Evolutionary conservation across 225 moss, liverwort and hornwort genomes (phyloP).

Genomic region (Rhytidiadelphus loreus): DNA sequence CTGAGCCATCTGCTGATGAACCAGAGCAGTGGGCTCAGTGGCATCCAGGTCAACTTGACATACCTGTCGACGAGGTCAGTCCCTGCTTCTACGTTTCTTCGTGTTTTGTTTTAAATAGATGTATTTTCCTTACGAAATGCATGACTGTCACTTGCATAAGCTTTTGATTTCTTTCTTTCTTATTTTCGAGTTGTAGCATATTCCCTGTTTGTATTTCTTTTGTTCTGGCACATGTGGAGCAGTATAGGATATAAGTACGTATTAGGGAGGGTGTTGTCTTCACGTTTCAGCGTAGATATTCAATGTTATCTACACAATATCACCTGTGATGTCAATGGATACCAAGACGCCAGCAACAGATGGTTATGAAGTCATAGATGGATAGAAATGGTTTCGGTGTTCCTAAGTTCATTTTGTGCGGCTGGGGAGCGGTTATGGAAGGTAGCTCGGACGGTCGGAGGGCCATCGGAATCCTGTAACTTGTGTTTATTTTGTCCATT

Average conservation of each 20-base stretch:
- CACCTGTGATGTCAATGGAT: not conserved
- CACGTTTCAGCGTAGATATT: not conserved
- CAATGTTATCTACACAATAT: not conserved
- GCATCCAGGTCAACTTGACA: not conserved
- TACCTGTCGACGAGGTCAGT: not conserved
- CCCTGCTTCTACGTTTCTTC: not conserved
- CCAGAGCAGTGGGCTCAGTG: not conserved
- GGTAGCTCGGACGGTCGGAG: no score
- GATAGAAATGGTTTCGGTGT: not conserved
- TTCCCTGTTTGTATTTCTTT: not conserved
- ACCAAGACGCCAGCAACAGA: not conserved
- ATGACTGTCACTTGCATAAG: not conserved
- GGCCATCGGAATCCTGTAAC: no score
- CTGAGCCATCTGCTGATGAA: not conserved
- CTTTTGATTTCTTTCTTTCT: not conserved
- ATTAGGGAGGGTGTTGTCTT: not conserved
- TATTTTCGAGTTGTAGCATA: not conserved
- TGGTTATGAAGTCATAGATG: not conserved
- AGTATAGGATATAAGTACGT: not conserved
- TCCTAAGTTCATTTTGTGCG: not conserved
- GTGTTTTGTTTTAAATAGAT: not conserved
- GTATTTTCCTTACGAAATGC: not conserved
- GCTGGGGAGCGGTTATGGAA: no score
- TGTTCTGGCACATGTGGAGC: not conserved
- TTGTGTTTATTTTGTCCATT: not conserved